These are phyloP conservation scores for Achaetomium macrosporum DNA, from an alignment of 2,329 filamentous ascomycete genomes.

Conservation along the genomic window DNA sequence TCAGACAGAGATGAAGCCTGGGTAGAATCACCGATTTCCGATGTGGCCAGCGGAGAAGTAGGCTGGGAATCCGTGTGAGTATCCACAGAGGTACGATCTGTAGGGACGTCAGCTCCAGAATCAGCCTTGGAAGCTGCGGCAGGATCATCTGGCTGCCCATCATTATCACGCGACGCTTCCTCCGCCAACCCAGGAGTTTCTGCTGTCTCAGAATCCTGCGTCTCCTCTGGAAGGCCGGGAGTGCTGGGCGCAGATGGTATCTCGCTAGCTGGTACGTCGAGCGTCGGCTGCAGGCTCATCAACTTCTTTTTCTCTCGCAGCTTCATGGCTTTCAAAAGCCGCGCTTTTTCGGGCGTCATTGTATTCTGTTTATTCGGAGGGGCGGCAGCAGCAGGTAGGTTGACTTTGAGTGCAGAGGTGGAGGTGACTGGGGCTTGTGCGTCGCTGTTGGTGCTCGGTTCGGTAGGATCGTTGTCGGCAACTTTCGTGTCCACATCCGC, in stretches of 20 bases:
- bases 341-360: constrained; percentile 82
- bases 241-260: constrained; percentile 22
- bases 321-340: constrained; percentile 91
- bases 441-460: constrained; percentile 32
- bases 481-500: constrained; percentile 29
- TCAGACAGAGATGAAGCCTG: constrained; percentile 60
- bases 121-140: constrained; percentile 44
- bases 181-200: constrained; percentile 23
- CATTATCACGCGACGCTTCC: constrained; percentile 24
- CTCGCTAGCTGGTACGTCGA: constrained; percentile 26
- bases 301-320: constrained; percentile 73
- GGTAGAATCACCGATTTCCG: constrained; percentile 54
- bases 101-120: constrained; percentile 47
- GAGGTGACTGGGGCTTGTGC: constrained; percentile 41
- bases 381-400: constrained; percentile 32
- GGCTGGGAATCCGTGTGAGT: constrained; percentile 53
- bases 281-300: constrained; percentile 31
- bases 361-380: constrained; percentile 40
- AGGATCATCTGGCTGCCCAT: constrained; percentile 28
- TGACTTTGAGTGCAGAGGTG: constrained; percentile 38
- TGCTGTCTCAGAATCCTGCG: constrained; percentile 29
- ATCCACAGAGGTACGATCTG: constrained; percentile 43
- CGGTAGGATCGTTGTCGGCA: constrained; percentile 27
- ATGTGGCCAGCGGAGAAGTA: constrained; percentile 48
- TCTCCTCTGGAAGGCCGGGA: constrained; percentile 31